These are phyloP conservation scores for Atkinsonella texensis DNA, from an alignment of 2,329 filamentous ascomycete species.

Conservation along the genomic window DNA sequence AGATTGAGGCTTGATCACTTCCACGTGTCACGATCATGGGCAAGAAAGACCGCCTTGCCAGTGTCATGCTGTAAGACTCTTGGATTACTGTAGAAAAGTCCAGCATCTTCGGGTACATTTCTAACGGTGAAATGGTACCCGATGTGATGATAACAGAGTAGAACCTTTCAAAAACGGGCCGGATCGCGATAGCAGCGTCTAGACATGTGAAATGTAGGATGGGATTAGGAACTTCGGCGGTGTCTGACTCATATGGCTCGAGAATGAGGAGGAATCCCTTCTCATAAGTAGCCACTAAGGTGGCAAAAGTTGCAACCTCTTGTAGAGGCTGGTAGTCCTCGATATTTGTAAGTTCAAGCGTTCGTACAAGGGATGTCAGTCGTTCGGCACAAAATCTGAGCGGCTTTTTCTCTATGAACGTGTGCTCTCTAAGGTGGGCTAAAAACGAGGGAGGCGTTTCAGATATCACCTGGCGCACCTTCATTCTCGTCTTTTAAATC, in stretches of 20 bases:
- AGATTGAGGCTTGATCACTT: constrained; percentile 85
- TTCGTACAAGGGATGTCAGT: constrained; percentile 85
- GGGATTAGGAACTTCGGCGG: constrained; percentile 88
- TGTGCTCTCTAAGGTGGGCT: constrained; percentile 84
- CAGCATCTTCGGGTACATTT: constrained; percentile 99
- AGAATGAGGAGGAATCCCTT: constrained; percentile 91
- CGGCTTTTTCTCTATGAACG: constrained; percentile 95
- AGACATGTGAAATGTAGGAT: constrained; percentile 95
- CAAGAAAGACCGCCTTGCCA: constrained; percentile 86
- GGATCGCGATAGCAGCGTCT: constrained; percentile 95
- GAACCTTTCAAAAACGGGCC: constrained; percentile 93
- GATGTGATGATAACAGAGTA: constrained; percentile 98
- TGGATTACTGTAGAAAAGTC: constrained; percentile 86
- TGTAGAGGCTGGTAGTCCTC: constrained; percentile 96
- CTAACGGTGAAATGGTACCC: constrained; percentile 87
- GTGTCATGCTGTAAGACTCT: constrained; percentile 94
- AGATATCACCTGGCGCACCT: constrained; percentile 92
- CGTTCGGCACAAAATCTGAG: constrained; percentile 90
- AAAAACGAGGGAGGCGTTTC: constrained; percentile 94
- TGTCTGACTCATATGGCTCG: constrained; percentile 94
- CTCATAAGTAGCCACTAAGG: constrained; percentile 90
- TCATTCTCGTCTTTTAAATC: constrained; percentile 72
- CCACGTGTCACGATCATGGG: constrained; percentile 96
- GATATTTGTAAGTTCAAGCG: constrained; percentile 90
- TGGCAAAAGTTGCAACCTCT: constrained; percentile 95